Percentiles rank a stretch among this genome's conserved stretches.
Evolutionary conservation across 1,284 basidiomycete genomes (phyloP).

Genomic region (Phellopilus nigrolimitatus): DNA sequence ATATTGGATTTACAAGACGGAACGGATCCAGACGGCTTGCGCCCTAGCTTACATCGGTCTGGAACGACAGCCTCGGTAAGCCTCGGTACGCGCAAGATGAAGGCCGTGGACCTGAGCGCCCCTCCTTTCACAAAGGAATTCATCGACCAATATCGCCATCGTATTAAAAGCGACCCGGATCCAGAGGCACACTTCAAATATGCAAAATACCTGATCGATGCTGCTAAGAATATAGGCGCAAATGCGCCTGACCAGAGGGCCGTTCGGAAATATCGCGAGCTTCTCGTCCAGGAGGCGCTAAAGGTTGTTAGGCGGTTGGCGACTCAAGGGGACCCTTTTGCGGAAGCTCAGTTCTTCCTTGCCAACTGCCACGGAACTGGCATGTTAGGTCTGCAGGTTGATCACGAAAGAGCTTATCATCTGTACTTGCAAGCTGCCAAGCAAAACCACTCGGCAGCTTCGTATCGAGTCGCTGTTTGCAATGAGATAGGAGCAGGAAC

Average conservation of each 20-base stretch:
- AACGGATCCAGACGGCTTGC: constrained; percentile 26
- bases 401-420: constrained; percentile 97
- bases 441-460: constrained; percentile 93
- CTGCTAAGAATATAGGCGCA: constrained; percentile 87
- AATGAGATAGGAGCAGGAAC: constrained; percentile 99
- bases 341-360: constrained; percentile 99
- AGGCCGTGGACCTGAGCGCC: constrained; percentile 80
- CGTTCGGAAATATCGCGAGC: constrained; percentile 86
- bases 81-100: constrained; percentile 64
- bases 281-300: constrained; percentile 83
- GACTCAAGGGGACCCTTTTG: constrained; percentile 84
- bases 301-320: constrained; percentile 92
- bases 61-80: constrained; percentile 54
- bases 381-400: constrained; percentile 88
- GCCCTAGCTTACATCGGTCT: constrained; percentile 52
- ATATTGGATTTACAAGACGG: constrained; percentile 8
- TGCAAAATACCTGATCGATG: constrained; percentile 97
- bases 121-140: constrained; percentile 95
- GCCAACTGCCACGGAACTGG: constrained; percentile 98
- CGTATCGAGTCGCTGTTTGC: constrained; percentile 97
- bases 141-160: constrained; percentile 93
- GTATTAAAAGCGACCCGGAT: constrained; percentile 97
- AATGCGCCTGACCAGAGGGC: constrained; percentile 73
- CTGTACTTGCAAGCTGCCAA: constrained; percentile 98
- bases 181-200: constrained; percentile 98